These are phyloP conservation scores for Tulasnella calospora DNA, from an alignment of 768 basidiomycete genomes.

Conservation along the genomic window DNA sequence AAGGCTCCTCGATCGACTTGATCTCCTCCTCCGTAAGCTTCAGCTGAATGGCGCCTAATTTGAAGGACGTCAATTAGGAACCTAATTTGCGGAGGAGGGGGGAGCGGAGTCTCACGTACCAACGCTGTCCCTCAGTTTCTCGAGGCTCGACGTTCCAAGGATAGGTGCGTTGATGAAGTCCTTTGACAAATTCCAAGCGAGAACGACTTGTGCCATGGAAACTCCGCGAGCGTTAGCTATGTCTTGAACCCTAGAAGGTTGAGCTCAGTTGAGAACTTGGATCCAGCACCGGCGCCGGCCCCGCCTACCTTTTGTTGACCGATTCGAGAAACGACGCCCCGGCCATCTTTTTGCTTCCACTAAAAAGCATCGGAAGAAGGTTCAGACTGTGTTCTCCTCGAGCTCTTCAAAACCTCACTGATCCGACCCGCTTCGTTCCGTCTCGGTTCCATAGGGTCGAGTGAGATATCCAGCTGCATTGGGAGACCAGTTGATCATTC, in stretches of 20 bases:
- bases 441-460: conserved; percentile 23
- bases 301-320: not conserved
- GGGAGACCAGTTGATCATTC: conserved; percentile 33
- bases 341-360: not conserved
- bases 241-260: not conserved
- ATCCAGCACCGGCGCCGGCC: too few relatives aligned
- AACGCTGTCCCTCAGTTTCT: conserved; percentile 8
- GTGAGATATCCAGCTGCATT: conserved; percentile 31
- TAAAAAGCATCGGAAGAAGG: not conserved
- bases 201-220: conserved; percentile 21
- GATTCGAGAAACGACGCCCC: not conserved
- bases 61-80: not conserved
- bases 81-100: not conserved
- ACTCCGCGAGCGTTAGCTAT: conserved; percentile 3
- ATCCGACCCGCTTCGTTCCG: conserved; percentile 7
- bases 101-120: not conserved
- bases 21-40: conserved; percentile 19
- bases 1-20: conserved; percentile 13
- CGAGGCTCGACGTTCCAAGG: conserved; percentile 6
- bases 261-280: not conserved
- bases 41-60: conserved; percentile 1
- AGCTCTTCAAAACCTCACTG: not conserved
- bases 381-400: not conserved
- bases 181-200: conserved; percentile 16
- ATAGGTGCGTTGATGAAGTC: conserved; percentile 19